These are phyloP conservation scores for Calophaca sinica DNA, from an alignment of 306 rosid genomes.

Conservation along the genomic window DNA sequence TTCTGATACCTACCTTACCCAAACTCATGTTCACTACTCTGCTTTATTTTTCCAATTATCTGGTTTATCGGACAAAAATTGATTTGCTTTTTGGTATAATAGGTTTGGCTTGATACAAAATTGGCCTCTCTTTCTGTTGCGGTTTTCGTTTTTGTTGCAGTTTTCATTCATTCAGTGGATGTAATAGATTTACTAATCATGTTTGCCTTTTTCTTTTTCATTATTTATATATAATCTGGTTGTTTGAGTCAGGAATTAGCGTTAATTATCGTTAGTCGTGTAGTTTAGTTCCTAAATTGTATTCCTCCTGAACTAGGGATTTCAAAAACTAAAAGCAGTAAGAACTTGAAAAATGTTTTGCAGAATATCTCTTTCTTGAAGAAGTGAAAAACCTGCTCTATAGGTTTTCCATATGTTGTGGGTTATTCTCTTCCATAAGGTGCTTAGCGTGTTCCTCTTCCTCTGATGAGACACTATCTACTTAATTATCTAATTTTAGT, in stretches of 20 bases:
- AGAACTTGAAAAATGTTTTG: background rate
- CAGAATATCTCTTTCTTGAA: background rate
- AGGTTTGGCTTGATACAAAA: background rate
- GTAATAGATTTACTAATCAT: no score
- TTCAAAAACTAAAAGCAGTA: background rate
- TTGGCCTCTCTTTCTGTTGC: background rate
- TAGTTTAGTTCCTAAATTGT: background rate
- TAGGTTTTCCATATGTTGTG: background rate
- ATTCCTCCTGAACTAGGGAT: background rate
- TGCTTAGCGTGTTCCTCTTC: background rate
- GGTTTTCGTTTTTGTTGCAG: no score
- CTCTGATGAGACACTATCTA: background rate
- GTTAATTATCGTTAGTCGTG: no score
- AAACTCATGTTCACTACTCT: background rate
- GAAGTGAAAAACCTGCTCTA: background rate
- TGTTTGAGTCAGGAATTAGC: no score
- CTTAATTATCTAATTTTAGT: background rate
- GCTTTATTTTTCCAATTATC: background rate
- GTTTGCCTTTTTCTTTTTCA: no score
- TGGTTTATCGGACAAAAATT: background rate
- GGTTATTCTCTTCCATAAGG: background rate
- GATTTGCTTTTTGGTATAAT: conserved; percentile 18
- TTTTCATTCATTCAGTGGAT: no score
- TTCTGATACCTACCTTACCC: conserved; percentile 47
- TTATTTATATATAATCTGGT: no score